Conservation (phyloP, 2,329 filamentous ascomycete species). For the Cytospora paraplurivora region DNA sequence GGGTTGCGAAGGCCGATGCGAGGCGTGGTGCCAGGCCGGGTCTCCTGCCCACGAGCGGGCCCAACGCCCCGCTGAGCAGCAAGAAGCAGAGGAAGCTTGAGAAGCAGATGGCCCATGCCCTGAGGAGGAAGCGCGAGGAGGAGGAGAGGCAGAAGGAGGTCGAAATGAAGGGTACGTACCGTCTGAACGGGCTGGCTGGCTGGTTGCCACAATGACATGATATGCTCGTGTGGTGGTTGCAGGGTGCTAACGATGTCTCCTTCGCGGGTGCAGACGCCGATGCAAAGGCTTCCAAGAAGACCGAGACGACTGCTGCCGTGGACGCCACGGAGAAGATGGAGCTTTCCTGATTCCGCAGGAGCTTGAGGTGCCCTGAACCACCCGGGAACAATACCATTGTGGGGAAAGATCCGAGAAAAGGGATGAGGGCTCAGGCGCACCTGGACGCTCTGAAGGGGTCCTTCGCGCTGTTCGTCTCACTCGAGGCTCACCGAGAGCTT, state of each 20-base stretch:
- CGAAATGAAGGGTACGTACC: conserved; percentile 25
- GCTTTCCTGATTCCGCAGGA: conserved; percentile 11
- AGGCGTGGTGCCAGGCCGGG: conserved; percentile 55
- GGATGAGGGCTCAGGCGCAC: neutral
- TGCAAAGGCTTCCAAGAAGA: conserved; percentile 26
- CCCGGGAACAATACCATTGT: neutral
- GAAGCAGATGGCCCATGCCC: conserved; percentile 53
- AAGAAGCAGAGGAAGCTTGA: conserved; percentile 61
- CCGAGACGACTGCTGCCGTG: conserved; percentile 22
- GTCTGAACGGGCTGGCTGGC: neutral
- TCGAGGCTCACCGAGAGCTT: neutral
- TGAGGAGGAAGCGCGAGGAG: conserved; percentile 54
- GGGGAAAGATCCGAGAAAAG: neutral
- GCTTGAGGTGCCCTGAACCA: neutral
- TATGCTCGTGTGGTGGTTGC: neutral
- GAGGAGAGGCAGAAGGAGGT: conserved; percentile 37
- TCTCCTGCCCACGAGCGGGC: conserved; percentile 58
- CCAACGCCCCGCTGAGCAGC: conserved; percentile 51
- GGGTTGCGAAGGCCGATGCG: conserved; percentile 41
- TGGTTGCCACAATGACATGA: neutral
- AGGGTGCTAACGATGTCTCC: neutral
- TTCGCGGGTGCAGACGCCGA: conserved; percentile 11
- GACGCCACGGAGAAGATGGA: conserved; percentile 29
- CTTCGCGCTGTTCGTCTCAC: neutral
- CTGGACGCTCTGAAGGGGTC: neutral